Conservation (phyloP, 306 rosid genomes). For the Senna siamea region DNA sequence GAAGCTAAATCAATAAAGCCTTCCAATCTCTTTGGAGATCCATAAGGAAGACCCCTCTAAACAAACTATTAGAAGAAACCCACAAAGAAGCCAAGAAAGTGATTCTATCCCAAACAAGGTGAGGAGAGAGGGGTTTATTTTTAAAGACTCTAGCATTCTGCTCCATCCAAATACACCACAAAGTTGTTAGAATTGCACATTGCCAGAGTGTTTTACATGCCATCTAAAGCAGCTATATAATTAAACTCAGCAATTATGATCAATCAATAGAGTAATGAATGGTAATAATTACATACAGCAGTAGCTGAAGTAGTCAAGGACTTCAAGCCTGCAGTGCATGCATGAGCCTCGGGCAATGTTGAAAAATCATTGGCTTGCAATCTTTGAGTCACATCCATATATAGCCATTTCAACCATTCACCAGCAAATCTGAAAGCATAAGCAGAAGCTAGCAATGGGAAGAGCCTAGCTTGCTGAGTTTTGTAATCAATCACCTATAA, state of each 20-base stretch:
- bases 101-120: no score
- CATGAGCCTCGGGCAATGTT: constrained; percentile 96
- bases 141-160: no score
- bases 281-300: constrained; percentile 67
- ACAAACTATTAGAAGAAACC: no score
- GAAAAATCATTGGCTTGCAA: constrained; percentile 81
- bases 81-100: no score
- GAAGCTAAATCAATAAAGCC: no score
- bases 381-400: constrained; percentile 80
- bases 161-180: no score
- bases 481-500: constrained; percentile 91
- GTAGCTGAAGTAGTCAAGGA: constrained; percentile 88
- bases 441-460: constrained; percentile 97
- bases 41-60: no score
- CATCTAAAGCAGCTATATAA: constrained; percentile 11
- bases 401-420: constrained; percentile 92
- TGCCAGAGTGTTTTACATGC: no score
- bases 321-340: constrained; percentile 98
- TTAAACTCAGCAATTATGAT: constrained; percentile 11
- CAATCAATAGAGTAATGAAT: no score
- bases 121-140: no score
- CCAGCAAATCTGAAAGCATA: constrained; percentile 97
- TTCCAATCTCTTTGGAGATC: no score
- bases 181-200: no score
- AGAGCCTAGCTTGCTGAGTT: constrained; percentile 94